These are phyloP conservation scores for Boletus tomentosulus DNA, from an alignment of 768 basidiomycete species.

Conservation along the genomic window DNA sequence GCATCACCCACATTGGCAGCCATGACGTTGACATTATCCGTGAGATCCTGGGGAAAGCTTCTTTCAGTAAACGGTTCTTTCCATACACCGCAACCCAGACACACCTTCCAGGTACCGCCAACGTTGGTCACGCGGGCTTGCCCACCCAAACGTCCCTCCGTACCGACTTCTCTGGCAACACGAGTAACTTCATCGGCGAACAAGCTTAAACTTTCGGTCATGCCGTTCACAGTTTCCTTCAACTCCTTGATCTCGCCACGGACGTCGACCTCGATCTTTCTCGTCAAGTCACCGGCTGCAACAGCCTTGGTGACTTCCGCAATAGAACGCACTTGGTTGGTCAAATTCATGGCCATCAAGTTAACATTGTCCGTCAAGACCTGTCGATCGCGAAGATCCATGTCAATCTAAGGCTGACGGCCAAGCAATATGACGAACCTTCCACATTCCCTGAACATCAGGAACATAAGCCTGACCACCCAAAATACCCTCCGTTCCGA, in stretches of 20 bases:
- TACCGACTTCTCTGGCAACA: constrained; percentile 95
- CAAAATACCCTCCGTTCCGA: constrained; percentile 88
- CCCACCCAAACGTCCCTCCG: constrained; percentile 91
- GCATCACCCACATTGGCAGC: constrained; percentile 69
- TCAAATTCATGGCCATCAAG: constrained; percentile 86
- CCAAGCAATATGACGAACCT: constrained; percentile 41
- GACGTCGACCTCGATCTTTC: constrained; percentile 90
- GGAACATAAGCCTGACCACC: constrained; percentile 90
- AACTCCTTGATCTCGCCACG: constrained; percentile 88
- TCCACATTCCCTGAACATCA: constrained; percentile 95
- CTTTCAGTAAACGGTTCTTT: neutral
- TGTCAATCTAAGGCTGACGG: constrained; percentile 13
- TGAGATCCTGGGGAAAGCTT: constrained; percentile 56
- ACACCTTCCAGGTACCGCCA: constrained; percentile 90
- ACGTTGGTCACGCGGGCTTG: constrained; percentile 93
- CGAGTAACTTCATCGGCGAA: constrained; percentile 83
- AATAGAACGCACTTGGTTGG: constrained; percentile 85
- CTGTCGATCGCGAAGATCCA: constrained; percentile 21
- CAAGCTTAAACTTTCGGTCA: constrained; percentile 84
- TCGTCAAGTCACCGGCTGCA: constrained; percentile 86
- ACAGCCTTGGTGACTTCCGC: constrained; percentile 95
- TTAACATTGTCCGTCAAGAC: constrained; percentile 79
- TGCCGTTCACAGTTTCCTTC: constrained; percentile 91
- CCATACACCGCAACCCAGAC: neutral
- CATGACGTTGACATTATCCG: constrained; percentile 96